Conservation (phyloP, 1,284 basidiomycete species). For the Mixia osmundae region DNA sequence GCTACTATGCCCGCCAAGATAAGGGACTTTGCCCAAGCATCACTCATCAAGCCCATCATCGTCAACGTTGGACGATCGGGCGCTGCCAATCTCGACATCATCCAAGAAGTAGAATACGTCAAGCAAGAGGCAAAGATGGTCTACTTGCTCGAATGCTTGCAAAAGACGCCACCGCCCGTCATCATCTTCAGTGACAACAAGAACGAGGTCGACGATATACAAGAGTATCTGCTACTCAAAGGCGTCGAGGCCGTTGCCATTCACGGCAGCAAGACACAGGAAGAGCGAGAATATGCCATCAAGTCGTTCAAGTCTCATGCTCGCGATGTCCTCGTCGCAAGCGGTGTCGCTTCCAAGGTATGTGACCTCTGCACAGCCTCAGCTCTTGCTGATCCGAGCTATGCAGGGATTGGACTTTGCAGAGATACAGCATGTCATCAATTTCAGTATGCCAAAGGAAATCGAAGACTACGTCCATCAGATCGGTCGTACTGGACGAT, state of each 20-base stretch:
- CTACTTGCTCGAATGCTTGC: conserved; percentile 84
- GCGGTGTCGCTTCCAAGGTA: conserved; percentile 72
- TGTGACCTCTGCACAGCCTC: neutral
- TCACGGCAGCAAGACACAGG: conserved; percentile 91
- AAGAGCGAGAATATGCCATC: conserved; percentile 97
- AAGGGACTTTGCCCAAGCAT: conserved; percentile 92
- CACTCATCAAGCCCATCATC: conserved; percentile 70
- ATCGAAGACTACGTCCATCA: conserved; percentile 94
- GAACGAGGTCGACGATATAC: conserved; percentile 98
- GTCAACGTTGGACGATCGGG: conserved; percentile 97
- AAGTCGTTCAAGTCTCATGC: conserved; percentile 86
- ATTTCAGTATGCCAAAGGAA: conserved; percentile 97
- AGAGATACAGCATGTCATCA: conserved; percentile 93
- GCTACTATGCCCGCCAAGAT: conserved; percentile 99
- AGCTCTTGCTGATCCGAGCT: neutral
- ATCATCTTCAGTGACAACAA: conserved; percentile 98
- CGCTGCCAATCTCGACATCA: conserved; percentile 85
- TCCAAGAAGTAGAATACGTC: conserved; percentile 96
- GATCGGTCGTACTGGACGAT: conserved; percentile 90
- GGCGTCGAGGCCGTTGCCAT: conserved; percentile 97
- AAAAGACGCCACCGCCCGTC: conserved; percentile 94
- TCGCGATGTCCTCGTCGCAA: conserved; percentile 99
- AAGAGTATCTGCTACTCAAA: conserved; percentile 87
- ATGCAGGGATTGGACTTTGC: conserved; percentile 70
- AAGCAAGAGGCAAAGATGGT: conserved; percentile 99